These are phyloP conservation scores for Cladosporium cucumerinum DNA, from an alignment of 2,329 filamentous ascomycete species.

Conservation along the genomic window DNA sequence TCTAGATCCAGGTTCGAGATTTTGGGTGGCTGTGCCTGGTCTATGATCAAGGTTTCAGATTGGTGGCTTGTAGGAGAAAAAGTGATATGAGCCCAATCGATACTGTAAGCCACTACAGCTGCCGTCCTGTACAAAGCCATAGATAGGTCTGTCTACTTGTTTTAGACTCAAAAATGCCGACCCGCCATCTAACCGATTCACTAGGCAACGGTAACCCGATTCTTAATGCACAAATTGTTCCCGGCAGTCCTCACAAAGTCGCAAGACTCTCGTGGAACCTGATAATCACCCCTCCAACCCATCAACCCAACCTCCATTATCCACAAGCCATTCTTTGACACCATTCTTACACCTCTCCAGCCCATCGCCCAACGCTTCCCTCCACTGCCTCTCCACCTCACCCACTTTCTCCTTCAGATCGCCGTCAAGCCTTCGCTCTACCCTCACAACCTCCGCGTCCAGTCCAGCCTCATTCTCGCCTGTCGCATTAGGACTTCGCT, in stretches of 20 bases:
- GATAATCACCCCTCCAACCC: slow-evolving; percentile 40
- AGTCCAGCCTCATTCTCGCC: slow-evolving; percentile 24
- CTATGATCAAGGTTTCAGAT: background rate
- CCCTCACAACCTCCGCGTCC: slow-evolving; percentile 28
- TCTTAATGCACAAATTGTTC: background rate
- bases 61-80: background rate
- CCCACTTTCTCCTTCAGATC: slow-evolving; percentile 92
- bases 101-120: background rate
- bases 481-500: slow-evolving; percentile 43
- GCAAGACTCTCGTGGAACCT: background rate
- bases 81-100: background rate
- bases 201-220: background rate
- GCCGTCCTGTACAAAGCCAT: background rate
- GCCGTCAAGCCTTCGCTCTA: slow-evolving; percentile 68
- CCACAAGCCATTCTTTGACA: slow-evolving; percentile 69
- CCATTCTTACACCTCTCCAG: slow-evolving; percentile 70
- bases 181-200: background rate
- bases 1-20: background rate
- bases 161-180: background rate
- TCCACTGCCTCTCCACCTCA: slow-evolving; percentile 88
- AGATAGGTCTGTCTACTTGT: background rate
- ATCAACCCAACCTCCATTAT: slow-evolving; percentile 86
- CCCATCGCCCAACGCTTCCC: slow-evolving; percentile 75
- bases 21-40: background rate
- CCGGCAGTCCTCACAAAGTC: background rate